These are phyloP conservation scores for Lathyrus tuberosus DNA, from an alignment of 306 rosid species.

Conservation along the genomic window DNA sequence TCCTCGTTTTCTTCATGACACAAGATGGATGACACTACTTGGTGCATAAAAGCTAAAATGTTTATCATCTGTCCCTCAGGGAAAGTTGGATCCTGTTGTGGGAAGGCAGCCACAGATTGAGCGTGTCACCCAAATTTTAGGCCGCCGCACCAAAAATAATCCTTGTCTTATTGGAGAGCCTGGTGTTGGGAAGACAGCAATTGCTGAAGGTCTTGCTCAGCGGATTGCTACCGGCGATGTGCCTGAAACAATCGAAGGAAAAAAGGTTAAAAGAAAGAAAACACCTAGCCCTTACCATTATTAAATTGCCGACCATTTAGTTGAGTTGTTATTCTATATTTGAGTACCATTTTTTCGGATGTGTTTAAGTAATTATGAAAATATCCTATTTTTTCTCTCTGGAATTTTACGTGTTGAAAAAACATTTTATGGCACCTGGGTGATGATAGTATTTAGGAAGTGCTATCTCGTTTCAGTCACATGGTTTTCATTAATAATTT, in stretches of 20 bases:
- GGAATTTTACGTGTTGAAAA: slow-evolving; percentile 28
- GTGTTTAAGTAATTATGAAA: slow-evolving; percentile 5
- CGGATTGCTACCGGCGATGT: slow-evolving; percentile 94
- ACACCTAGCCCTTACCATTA: slow-evolving; percentile 7
- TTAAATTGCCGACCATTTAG: background rate
- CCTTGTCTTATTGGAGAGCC: slow-evolving; percentile 99
- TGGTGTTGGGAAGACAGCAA: slow-evolving; percentile 99
- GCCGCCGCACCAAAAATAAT: slow-evolving; percentile 91
- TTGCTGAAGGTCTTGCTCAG: slow-evolving; percentile 99
- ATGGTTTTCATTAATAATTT: background rate
- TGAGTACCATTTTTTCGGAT: background rate
- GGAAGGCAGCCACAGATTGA: slow-evolving; percentile 97
- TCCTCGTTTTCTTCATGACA: slow-evolving; percentile 12
- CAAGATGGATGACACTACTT: slow-evolving; percentile 25
- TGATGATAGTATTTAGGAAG: no score
- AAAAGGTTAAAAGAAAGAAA: slow-evolving; percentile 64
- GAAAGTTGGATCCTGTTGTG: slow-evolving; percentile 95
- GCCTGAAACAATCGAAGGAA: slow-evolving; percentile 98
- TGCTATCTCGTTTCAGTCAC: no score
- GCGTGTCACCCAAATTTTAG: slow-evolving; percentile 95
- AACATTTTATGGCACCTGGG: slow-evolving; percentile 19
- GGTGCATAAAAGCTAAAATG: slow-evolving; percentile 11
- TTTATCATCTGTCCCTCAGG: slow-evolving; percentile 50
- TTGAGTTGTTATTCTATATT: slow-evolving; percentile 2
- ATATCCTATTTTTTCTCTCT: background rate